Evolutionary conservation across 1,139 yeast genomes (phyloP).

Genomic region (Candida tropicalis): DNA sequence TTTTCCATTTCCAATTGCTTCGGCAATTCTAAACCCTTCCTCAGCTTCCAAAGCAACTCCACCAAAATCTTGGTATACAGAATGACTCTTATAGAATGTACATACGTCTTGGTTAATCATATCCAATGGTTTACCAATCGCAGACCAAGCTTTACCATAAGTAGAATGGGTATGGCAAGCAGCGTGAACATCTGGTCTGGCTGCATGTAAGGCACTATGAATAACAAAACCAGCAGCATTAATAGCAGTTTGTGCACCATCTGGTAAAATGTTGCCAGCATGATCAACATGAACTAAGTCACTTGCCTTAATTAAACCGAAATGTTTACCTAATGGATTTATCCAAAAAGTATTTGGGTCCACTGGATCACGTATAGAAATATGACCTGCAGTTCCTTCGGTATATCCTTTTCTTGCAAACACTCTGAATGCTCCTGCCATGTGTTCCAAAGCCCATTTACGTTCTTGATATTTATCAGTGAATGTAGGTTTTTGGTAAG

Average conservation of each 20-base stretch:
- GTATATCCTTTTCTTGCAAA: conserved; percentile 73
- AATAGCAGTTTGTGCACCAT: conserved; percentile 66
- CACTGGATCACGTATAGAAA: conserved; percentile 77
- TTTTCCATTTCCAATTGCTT: conserved; percentile 62
- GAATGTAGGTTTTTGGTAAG: conserved; percentile 55
- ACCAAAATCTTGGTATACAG: conserved; percentile 71
- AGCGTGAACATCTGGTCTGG: conserved; percentile 78
- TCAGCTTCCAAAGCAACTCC: conserved; percentile 78
- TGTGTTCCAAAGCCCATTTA: conserved; percentile 67
- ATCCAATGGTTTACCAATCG: conserved; percentile 70
- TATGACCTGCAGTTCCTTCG: conserved; percentile 85
- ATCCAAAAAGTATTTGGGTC: conserved; percentile 74
- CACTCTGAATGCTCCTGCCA: conserved; percentile 82
- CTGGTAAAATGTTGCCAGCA: conserved; percentile 64
- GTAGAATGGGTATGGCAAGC: conserved; percentile 82
- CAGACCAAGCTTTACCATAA: conserved; percentile 74
- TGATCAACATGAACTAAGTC: conserved; percentile 81
- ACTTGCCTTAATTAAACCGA: conserved; percentile 65
- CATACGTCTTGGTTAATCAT: conserved; percentile 84
- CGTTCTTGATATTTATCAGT: conserved; percentile 53
- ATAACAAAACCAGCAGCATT: conserved; percentile 83
- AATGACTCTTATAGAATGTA: conserved; percentile 63
- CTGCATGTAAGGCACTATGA: conserved; percentile 75
- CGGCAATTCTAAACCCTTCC: conserved; percentile 71
- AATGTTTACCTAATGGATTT: conserved; percentile 75